A percentile compares a stretch with the other conserved stretches of the same genome.
Evolutionary conservation across 768 basidiomycete species (phyloP).

Genomic region (Hemileccinum rubropunctum): DNA sequence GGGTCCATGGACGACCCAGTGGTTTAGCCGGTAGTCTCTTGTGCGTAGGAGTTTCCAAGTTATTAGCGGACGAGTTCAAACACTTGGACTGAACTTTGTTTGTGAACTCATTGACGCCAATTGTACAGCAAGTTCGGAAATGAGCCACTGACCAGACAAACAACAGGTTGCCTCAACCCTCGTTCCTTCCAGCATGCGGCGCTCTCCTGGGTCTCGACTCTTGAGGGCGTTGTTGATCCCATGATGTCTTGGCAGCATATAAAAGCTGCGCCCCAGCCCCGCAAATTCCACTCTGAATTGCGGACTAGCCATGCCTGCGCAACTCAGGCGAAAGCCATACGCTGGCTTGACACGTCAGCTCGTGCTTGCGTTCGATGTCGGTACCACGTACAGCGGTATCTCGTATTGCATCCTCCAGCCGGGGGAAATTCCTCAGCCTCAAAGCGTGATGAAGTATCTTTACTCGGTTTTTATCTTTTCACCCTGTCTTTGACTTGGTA

Average conservation of each 20-base stretch:
- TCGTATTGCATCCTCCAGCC: constrained; percentile 40
- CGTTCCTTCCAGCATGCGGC: not conserved
- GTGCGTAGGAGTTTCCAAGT: too few species aligned
- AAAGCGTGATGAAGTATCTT: constrained; percentile 16
- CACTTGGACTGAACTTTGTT: too few species aligned
- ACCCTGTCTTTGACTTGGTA: not conserved
- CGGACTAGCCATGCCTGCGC: constrained; percentile 17
- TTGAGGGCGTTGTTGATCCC: too few species aligned
- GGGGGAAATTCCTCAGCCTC: constrained; percentile 22
- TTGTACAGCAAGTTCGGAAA: not conserved
- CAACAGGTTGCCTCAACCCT: constrained; percentile 1
- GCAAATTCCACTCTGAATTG: not conserved
- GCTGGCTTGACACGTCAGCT: constrained; percentile 31
- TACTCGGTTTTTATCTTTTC: too few species aligned
- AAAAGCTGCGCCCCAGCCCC: not conserved
- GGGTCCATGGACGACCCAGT: too few species aligned
- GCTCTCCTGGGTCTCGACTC: constrained; percentile 1
- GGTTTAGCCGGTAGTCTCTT: not conserved
- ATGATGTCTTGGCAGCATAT: constrained; percentile 3
- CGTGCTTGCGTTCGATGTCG: constrained; percentile 37
- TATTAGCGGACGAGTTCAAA: too few species aligned
- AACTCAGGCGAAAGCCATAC: constrained; percentile 29
- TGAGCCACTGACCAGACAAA: not conserved
- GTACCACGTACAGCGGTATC: constrained; percentile 37
- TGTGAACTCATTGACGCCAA: too few species aligned